phyloP scores from a whole-genome alignment of 1,139 yeast species.

The Suhomyces taliae region DNA sequence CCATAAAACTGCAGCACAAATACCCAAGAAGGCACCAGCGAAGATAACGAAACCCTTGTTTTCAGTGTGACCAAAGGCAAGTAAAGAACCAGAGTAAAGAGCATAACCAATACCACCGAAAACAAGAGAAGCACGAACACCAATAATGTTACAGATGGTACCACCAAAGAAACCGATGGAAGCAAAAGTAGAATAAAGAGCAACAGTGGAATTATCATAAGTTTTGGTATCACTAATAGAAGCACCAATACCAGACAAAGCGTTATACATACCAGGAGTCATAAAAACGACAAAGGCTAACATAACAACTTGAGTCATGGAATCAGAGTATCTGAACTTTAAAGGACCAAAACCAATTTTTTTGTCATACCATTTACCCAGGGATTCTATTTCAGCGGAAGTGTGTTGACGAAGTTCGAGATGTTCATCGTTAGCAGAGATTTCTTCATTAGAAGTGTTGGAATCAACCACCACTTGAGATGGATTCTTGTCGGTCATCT shows the following conservation, averaged over 20 bases:
- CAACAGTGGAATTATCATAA: slow-evolving; percentile 54
- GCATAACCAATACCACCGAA: slow-evolving; percentile 61
- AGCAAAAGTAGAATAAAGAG: slow-evolving; percentile 57
- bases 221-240: slow-evolving; percentile 41
- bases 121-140: slow-evolving; percentile 47
- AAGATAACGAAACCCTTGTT: slow-evolving; percentile 57
- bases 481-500: slow-evolving; percentile 1
- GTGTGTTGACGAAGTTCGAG: slow-evolving; percentile 30
- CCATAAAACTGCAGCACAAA: slow-evolving; percentile 60
- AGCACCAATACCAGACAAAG: slow-evolving; percentile 56
- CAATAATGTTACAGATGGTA: slow-evolving; percentile 54
- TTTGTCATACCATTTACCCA: slow-evolving; percentile 46
- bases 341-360: slow-evolving; percentile 14
- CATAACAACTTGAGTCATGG: slow-evolving; percentile 47
- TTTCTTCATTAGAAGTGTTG: slow-evolving; percentile 6
- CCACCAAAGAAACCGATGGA: slow-evolving; percentile 62
- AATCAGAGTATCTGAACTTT: slow-evolving; percentile 40
- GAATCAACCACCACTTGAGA: slow-evolving; percentile 12
- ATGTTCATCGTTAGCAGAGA: slow-evolving; percentile 17
- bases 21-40: slow-evolving; percentile 60
- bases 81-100: slow-evolving; percentile 52
- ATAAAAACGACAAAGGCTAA: slow-evolving; percentile 52
- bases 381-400: slow-evolving; percentile 27
- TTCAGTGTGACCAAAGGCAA: slow-evolving; percentile 47
- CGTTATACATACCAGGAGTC: slow-evolving; percentile 61